Evolutionary conservation across 108 stramenopile species (phyloP).

Genomic region (Conticribra weissflogii): DNA sequence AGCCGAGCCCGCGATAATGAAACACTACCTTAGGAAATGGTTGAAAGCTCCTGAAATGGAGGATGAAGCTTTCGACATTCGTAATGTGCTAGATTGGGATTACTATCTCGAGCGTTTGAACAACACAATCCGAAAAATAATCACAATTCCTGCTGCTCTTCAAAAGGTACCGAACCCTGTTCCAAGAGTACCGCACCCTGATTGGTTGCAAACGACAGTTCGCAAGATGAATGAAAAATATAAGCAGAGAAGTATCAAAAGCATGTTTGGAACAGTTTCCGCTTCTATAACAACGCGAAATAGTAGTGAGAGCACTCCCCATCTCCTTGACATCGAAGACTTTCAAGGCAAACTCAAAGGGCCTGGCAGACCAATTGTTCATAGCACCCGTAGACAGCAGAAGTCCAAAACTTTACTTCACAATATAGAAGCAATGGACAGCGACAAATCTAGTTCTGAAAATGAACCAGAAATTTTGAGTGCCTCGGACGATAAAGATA

Average conservation of each 20-base stretch:
- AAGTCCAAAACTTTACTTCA: neutral
- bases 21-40: constrained; percentile 94
- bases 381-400: constrained; percentile 39
- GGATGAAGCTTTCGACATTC: constrained; percentile 91
- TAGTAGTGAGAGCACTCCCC: too few relatives aligned
- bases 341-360: constrained; percentile 46
- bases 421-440: neutral
- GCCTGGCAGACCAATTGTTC: constrained; percentile 76
- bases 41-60: constrained; percentile 86
- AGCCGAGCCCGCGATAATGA: constrained; percentile 85
- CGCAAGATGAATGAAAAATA: constrained; percentile 82
- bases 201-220: constrained; percentile 92
- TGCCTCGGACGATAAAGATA: constrained; percentile 7
- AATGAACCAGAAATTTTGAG: constrained; percentile 6
- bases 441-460: neutral
- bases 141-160: constrained; percentile 98
- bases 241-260: constrained; percentile 86
- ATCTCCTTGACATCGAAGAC: constrained; percentile 81
- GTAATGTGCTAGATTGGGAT: constrained; percentile 96
- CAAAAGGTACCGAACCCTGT: constrained; percentile 96
- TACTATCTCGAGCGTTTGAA: constrained; percentile 96
- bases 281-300: constrained; percentile 6
- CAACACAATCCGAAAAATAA: constrained; percentile 98
- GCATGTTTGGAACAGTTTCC: constrained; percentile 59
- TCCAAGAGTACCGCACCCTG: constrained; percentile 93